Percentiles rank a stretch among this genome's conserved stretches.
Conservation (phyloP, 352 stramenopile species). For the Pythium biforme region DNA sequence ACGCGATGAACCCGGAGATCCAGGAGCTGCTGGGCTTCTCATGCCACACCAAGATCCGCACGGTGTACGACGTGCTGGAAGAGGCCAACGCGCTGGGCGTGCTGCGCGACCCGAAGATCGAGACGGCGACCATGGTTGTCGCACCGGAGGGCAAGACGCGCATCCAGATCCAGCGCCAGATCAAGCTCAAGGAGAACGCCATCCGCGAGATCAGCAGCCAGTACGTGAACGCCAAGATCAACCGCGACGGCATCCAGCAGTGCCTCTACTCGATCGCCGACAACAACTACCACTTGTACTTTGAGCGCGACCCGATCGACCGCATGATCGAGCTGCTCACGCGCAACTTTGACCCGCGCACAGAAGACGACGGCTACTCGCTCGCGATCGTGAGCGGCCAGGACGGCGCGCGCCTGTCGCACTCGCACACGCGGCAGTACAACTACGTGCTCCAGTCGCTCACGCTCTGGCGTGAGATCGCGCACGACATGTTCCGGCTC, state of each 20-base stretch:
- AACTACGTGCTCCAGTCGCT: constrained; percentile 96
- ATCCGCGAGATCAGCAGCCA: constrained; percentile 86
- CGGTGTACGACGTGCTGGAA: constrained; percentile 85
- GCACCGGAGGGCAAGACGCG: constrained; percentile 89
- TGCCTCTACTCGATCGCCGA: constrained; percentile 96
- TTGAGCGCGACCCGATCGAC: constrained; percentile 96
- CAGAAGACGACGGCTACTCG: constrained; percentile 66
- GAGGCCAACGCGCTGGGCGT: constrained; percentile 65
- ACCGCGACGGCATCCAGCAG: constrained; percentile 89
- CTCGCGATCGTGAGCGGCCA: constrained; percentile 93
- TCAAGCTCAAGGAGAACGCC: constrained; percentile 92
- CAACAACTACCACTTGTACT: constrained; percentile 98
- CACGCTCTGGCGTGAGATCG: constrained; percentile 95
- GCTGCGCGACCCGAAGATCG: constrained; percentile 87
- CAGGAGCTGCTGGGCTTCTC: constrained; percentile 87
- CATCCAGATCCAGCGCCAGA: constrained; percentile 89
- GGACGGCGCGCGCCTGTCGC: constrained; percentile 91
- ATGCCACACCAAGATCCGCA: constrained; percentile 80
- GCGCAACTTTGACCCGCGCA: constrained; percentile 82
- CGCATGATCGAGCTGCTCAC: constrained; percentile 92
- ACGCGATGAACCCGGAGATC: constrained; percentile 84
- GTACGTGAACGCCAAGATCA: constrained; percentile 51
- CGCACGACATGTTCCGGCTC: constrained; percentile 96
- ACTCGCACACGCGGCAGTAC: constrained; percentile 95
- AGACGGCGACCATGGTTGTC: constrained; percentile 94